Evolutionary conservation across 495 filamentous ascomycete genomes (phyloP), one percentile per base, ranked within the genome.

Genomic region (Aspergillus steynii): DNA sequence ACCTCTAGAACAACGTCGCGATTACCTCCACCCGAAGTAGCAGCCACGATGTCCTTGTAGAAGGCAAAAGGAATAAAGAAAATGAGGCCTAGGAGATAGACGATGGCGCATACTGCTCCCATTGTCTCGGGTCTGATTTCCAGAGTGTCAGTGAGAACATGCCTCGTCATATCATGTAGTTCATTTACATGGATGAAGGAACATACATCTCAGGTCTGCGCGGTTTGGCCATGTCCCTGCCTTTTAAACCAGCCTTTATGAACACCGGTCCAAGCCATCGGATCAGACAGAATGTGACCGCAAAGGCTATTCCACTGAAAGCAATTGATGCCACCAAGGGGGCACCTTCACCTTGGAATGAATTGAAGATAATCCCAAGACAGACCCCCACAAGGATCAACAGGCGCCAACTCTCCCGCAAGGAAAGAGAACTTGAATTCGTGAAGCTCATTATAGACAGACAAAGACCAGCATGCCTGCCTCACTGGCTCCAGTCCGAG

Each of bases 1-100:
- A 77, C 73, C 64, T 85, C 81, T 65, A 90, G 72, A 10, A 95
- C 88, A 20, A 93, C 85, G 75, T 97, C 93, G 53, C 90, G 81
- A 72, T 97, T 96, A 15, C 93, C 94, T 59, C 92, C 94, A 59
- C 93, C 95, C 61, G 92, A 95, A 25, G 96, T 97, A 25, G 92
- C 92, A n/a, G 89, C 88, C 26, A 97, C 93, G 61, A 99, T 95
- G 68, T 99, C 93, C 74, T 96, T 94, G 78, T 96, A 98, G 75
- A 99, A 98, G 2, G 92, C 88, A 74, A 97, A 98, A 0, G 95
- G 95, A 56, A 98, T 91, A 71, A 99, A 98, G 32, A 91, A 71
- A 55, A 98, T 96, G 32, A 97, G 84, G 5, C 83, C 81, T 28
- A 98, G 78, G 31, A 99, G 79, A 76, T 97, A 98, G 1, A 98